Evolutionary conservation across 192 early-diverging fungal genomes (phyloP).

Genomic region (Mortierella claussenii): DNA sequence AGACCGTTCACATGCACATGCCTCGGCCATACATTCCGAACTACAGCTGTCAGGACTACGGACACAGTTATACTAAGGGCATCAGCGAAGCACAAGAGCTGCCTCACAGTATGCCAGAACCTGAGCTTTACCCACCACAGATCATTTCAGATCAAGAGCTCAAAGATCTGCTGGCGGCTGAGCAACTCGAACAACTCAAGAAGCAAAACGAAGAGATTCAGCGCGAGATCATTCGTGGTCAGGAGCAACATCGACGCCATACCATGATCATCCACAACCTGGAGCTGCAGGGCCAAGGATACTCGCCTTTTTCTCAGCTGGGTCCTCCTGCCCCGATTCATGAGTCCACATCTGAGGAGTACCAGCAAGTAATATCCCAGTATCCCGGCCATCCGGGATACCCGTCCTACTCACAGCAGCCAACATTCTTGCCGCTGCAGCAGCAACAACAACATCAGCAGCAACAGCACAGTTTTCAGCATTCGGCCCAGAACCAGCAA

Average conservation of each 20-base stretch:
- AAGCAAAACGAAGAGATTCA: slow-evolving; percentile 32
- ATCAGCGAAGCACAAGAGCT: slow-evolving; percentile 22
- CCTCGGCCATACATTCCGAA: slow-evolving; percentile 20
- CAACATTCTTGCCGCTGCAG: slow-evolving; percentile 6
- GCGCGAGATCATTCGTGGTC: slow-evolving; percentile 17
- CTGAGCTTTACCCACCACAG: slow-evolving; percentile 38
- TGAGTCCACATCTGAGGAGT: slow-evolving; percentile 8
- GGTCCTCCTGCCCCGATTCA: not conserved
- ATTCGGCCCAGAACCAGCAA: slow-evolving; percentile 3
- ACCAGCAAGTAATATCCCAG: slow-evolving; percentile 7
- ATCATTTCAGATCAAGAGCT: slow-evolving; percentile 34
- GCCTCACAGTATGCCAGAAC: slow-evolving; percentile 13
- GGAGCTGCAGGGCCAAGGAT: slow-evolving; percentile 32
- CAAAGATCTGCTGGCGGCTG: slow-evolving; percentile 16
- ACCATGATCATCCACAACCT: slow-evolving; percentile 20
- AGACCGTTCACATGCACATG: slow-evolving; percentile 31
- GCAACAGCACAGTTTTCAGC: slow-evolving; percentile 17
- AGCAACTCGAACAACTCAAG: slow-evolving; percentile 37
- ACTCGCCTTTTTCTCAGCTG: slow-evolving; percentile 4
- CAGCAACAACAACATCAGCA: slow-evolving; percentile 20
- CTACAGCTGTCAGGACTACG: slow-evolving; percentile 9
- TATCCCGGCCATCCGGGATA: slow-evolving; percentile 5
- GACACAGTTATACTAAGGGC: not conserved
- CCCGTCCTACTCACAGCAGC: slow-evolving; percentile 11
- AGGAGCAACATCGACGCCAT: slow-evolving; percentile 21